Percentiles rank a stretch among this genome's conserved stretches.
phyloP scores from a whole-genome alignment of 2,329 filamentous ascomycete species.

The Hirsutella minnesotensis region DNA sequence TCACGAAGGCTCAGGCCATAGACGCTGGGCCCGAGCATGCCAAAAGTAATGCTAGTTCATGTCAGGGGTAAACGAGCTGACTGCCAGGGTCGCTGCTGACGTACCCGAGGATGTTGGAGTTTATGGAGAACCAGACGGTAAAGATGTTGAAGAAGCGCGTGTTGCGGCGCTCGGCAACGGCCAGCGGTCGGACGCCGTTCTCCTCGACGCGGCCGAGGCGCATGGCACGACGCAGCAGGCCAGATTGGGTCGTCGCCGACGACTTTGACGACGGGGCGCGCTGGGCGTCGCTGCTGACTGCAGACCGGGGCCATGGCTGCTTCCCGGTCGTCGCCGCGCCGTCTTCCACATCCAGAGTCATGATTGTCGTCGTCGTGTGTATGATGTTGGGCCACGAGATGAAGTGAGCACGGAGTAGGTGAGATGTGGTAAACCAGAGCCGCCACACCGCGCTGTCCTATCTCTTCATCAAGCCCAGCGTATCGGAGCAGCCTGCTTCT shows the following conservation, averaged over 20 bases:
- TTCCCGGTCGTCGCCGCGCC: background rate
- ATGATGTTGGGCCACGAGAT: too few relatives aligned
- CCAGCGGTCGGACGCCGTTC: constrained; percentile 30
- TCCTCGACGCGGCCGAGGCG: constrained; percentile 28
- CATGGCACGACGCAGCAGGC: constrained; percentile 18
- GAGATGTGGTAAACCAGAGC: too few relatives aligned
- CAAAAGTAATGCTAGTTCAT: constrained; percentile 42
- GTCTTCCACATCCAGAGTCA: background rate
- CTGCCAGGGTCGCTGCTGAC: too few relatives aligned
- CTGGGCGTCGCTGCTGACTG: background rate
- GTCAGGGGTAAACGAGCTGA: background rate
- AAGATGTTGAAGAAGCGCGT: constrained; percentile 31
- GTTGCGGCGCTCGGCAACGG: constrained; percentile 26
- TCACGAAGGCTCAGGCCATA: constrained; percentile 45
- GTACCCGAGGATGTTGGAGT: constrained; percentile 33
- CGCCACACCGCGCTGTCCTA: too few relatives aligned
- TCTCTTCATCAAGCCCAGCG: too few relatives aligned
- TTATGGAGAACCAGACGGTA: constrained; percentile 36
- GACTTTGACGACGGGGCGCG: background rate
- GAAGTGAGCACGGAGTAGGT: too few relatives aligned
- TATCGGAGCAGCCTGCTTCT: too few relatives aligned
- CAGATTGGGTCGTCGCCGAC: background rate
- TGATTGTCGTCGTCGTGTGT: too few relatives aligned
- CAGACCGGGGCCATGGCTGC: background rate
- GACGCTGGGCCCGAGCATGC: constrained; percentile 45